Evolutionary conservation across 768 basidiomycete species (phyloP), one percentile per base, ranked within the genome.

Genomic region (Hericium erinaceus): DNA sequence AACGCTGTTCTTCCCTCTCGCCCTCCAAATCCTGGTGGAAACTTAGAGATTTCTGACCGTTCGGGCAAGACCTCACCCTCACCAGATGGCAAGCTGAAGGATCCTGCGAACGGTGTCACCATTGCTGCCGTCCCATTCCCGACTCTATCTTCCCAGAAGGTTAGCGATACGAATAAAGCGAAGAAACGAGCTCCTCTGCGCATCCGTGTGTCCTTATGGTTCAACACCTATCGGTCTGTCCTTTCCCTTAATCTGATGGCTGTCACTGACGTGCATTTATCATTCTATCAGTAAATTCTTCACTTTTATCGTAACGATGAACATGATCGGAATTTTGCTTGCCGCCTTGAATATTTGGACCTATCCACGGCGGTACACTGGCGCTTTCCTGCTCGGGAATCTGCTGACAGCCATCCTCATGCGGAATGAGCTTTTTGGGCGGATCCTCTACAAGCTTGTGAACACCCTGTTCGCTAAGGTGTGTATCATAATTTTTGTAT

Each of bases 381-480:
- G 70, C 49, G 74, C 74, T 38, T 63, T 76, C 59, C 64, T 72
- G 52, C 66, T 77, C 11, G 75, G 75, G 20, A 76, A 77, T 60
- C 66, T 77, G n/a, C 57, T 68, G 12, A 64, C 67, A 24, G 74
- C 74, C 20, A 70, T 77, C 59, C 68, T 77, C 52, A 70, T 75
- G 64, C 73, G 75, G 6, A 76, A 76, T 59, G 75, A 77, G 58
- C 63, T 75, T 26, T 76, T 77, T 54, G 67, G 72, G 4, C 74
- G 75, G 2, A 18, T 69, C 12, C 61, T 75, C 9, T 77, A 75
- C 63, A 55, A 69, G 28, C 39, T 71, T 24, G 64, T 70, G 28
- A 77, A 71, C 57, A 69, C 58, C 15, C 64, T 66, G 41, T 75
- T 75, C 52, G 72, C 72, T 4, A 75, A 73, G 73, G 73, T 72